A percentile compares a stretch with the other conserved stretches of the same genome.
phyloP scores from a whole-genome alignment of 768 basidiomycete species.

The Nevesoporus exiguus region DNA sequence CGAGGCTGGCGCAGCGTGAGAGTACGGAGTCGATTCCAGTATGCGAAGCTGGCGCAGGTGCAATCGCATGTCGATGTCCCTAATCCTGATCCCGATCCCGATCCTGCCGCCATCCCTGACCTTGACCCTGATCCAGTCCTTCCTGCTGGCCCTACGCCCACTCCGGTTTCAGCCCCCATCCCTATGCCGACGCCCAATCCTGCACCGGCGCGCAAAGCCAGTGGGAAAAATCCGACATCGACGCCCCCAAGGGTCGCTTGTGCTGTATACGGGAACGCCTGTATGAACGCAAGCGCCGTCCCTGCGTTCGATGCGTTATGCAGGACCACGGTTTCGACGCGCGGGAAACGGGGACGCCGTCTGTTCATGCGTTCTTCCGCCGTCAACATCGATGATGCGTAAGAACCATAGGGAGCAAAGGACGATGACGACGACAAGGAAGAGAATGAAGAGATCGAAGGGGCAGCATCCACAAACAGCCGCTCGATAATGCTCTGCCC shows the following conservation, averaged over 20 bases:
- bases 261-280: constrained; percentile 23
- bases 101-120: neutral
- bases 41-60: constrained; percentile 5
- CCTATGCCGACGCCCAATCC: neutral
- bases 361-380: constrained; percentile 1
- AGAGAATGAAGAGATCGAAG: neutral
- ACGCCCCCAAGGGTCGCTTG: constrained; percentile 24
- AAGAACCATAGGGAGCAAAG: neutral
- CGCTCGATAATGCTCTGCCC: constrained; percentile 28
- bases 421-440: constrained; percentile 1
- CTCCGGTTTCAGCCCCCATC: neutral
- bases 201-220: constrained; percentile 11
- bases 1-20: constrained; percentile 25
- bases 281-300: constrained; percentile 24
- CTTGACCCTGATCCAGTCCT: neutral
- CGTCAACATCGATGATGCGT: neutral
- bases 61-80: neutral
- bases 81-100: constrained; percentile 1
- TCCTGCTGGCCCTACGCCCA: neutral
- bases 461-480: constrained; percentile 18
- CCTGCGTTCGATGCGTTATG: constrained; percentile 25
- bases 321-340: constrained; percentile 26
- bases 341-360: constrained; percentile 25
- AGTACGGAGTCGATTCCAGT: constrained; percentile 19
- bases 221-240: constrained; percentile 25